A percentile compares a stretch with the other conserved stretches of the same genome.
These are phyloP conservation scores for Ganoderma sp. DNA, from an alignment of 1,284 basidiomycete genomes.

Conservation along the genomic window DNA sequence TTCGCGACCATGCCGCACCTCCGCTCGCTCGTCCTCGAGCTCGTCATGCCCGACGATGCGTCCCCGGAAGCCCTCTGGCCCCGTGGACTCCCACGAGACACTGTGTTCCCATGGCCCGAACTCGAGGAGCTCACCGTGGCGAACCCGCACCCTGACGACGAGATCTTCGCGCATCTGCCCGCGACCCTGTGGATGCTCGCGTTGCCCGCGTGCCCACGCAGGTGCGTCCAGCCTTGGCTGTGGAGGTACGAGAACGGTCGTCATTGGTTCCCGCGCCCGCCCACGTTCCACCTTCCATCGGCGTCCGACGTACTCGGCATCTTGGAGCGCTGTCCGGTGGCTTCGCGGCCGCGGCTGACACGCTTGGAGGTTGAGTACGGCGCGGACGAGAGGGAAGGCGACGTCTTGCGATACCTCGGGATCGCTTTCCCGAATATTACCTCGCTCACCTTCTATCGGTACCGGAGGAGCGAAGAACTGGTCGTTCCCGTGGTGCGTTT, in stretches of 20 bases:
- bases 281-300: neutral
- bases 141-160: conserved; percentile 10
- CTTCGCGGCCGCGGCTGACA: neutral
- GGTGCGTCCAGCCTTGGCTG: no score
- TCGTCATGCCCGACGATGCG: neutral
- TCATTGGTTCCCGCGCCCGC: neutral
- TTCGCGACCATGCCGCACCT: neutral
- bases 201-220: no score
- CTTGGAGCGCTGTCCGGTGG: neutral
- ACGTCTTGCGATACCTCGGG: neutral
- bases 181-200: no score
- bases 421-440: neutral
- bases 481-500: neutral
- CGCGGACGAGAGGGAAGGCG: neutral
- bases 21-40: neutral
- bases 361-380: neutral
- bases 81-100: no score
- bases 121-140: conserved; percentile 2
- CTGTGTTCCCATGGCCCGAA: neutral
- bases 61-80: neutral
- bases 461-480: neutral
- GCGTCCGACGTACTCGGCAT: neutral
- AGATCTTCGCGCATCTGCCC: conserved; percentile 6
- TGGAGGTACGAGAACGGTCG: neutral
- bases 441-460: neutral